Conservation (phyloP, 75 land plant species). For the Cunninghamia lanceolata region DNA sequence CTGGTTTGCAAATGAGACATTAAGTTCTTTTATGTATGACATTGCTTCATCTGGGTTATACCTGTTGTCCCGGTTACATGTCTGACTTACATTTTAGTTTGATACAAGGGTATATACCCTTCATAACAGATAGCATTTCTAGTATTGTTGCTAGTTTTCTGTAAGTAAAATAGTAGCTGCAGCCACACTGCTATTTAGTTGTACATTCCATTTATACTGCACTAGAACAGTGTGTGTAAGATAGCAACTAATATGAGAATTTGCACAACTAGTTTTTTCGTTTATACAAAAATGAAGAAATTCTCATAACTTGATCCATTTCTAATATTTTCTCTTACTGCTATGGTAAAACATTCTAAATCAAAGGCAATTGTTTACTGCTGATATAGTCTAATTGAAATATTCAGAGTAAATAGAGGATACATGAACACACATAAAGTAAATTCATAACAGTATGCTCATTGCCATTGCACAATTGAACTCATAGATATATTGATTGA, state of each 20-base stretch:
- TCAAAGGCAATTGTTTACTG: background rate
- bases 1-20: background rate
- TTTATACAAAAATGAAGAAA: background rate
- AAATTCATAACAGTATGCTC: too few species aligned
- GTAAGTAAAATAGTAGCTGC: background rate
- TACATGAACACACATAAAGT: too few species aligned
- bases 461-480: too few species aligned
- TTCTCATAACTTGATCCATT: background rate
- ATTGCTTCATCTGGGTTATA: background rate
- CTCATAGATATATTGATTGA: too few species aligned
- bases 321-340: background rate
- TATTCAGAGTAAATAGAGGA: too few species aligned
- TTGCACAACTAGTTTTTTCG: background rate
- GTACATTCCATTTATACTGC: too few species aligned
- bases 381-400: too few species aligned
- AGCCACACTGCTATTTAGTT: background rate
- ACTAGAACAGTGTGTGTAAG: background rate
- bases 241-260: background rate
- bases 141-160: background rate
- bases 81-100: background rate
- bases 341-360: background rate
- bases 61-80: background rate
- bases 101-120: background rate
- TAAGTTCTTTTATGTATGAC: background rate
- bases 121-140: background rate